Evolutionary conservation across 768 basidiomycete genomes (phyloP).

Genomic region (Tulasnella sp.): DNA sequence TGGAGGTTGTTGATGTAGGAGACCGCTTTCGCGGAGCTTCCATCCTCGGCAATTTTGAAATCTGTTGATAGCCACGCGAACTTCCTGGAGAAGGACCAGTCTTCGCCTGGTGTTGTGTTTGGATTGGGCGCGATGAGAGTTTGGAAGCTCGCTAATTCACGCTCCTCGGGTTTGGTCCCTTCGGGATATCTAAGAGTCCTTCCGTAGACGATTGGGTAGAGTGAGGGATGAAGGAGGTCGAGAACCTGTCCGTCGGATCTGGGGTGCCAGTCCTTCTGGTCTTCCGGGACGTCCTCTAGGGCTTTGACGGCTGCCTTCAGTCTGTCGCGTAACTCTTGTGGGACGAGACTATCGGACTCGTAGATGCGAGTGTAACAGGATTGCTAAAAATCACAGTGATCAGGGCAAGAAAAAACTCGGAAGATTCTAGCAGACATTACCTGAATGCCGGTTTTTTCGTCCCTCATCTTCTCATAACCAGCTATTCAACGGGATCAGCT

Average conservation of each 20-base stretch:
- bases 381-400: background rate
- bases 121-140: background rate
- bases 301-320: constrained; percentile 16
- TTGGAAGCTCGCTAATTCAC: background rate
- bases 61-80: constrained; percentile 13
- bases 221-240: constrained; percentile 28
- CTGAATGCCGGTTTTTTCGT: constrained; percentile 6
- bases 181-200: constrained; percentile 25
- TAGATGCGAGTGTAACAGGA: constrained; percentile 9
- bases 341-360: constrained; percentile 25
- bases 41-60: background rate
- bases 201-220: constrained; percentile 27
- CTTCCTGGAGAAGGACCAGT: background rate
- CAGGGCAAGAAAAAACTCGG: background rate
- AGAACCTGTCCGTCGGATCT: constrained; percentile 28
- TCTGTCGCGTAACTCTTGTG: constrained; percentile 10
- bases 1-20: constrained; percentile 13
- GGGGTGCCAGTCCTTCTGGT: constrained; percentile 30
- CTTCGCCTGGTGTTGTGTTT: background rate
- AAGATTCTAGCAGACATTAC: background rate
- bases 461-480: constrained; percentile 6
- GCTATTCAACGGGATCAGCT: background rate
- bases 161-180: background rate
- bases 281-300: constrained; percentile 26
- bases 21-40: background rate